Evolutionary conservation across 345 rosid species (phyloP).

Genomic region (Salix udensis): DNA sequence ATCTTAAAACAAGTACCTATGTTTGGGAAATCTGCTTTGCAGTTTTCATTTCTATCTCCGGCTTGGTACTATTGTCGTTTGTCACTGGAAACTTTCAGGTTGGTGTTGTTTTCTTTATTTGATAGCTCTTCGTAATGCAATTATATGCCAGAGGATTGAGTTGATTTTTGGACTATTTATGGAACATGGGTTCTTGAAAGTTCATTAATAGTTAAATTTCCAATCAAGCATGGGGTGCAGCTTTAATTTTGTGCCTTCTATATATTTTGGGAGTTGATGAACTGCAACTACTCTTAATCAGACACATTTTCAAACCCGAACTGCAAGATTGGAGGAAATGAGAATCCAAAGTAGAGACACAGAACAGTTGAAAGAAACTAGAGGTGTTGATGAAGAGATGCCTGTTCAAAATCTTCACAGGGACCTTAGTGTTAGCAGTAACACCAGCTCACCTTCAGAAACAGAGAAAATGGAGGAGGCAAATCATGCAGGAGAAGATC

Average conservation of each 20-base stretch:
- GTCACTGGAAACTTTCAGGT: slow-evolving; percentile 91
- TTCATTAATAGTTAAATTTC: background rate
- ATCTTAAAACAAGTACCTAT: slow-evolving; percentile 67
- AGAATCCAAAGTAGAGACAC: slow-evolving; percentile 80
- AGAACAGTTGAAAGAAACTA: slow-evolving; percentile 85
- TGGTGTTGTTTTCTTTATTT: slow-evolving; percentile 9
- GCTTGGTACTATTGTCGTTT: slow-evolving; percentile 65
- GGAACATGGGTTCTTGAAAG: background rate
- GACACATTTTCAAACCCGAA: slow-evolving; percentile 30
- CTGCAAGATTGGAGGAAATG: slow-evolving; percentile 72
- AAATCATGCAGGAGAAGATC: no score
- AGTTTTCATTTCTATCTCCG: slow-evolving; percentile 55
- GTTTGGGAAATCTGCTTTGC: slow-evolving; percentile 71
- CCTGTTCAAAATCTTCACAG: slow-evolving; percentile 67
- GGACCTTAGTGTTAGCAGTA: slow-evolving; percentile 38
- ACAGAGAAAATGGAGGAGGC: no score
- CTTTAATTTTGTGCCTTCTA: background rate
- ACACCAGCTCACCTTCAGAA: no score
- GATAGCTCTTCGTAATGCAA: background rate
- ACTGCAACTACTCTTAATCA: slow-evolving; percentile 1
- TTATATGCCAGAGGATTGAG: background rate
- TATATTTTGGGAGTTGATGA: background rate
- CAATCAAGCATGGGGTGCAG: background rate
- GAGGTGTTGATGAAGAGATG: slow-evolving; percentile 74
- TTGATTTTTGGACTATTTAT: no score